Conservation (phyloP, 108 stramenopile species). For the Cyclotella choctawhatcheeana region DNA sequence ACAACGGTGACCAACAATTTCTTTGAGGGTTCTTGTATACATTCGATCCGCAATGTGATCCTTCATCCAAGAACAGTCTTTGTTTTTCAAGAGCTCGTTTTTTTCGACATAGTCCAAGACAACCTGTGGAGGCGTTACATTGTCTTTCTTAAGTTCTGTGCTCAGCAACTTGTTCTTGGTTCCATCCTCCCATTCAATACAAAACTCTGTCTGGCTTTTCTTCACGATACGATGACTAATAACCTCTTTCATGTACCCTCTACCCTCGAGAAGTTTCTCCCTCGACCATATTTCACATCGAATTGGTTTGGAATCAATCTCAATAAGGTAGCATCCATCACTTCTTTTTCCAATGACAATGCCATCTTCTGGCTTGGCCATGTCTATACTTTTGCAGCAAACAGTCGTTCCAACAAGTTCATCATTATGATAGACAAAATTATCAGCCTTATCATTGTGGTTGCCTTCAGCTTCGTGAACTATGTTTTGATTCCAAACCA, state of each 20-base stretch:
- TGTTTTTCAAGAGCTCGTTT: not conserved
- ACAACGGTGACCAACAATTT: not conserved
- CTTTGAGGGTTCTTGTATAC: not conserved
- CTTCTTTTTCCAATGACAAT: not conserved
- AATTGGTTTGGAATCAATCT: not conserved
- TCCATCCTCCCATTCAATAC: not conserved
- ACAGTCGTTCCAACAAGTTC: not conserved
- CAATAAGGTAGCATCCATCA: not conserved
- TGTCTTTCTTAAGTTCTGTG: not conserved
- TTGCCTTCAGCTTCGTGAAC: not conserved
- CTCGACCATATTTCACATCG: not conserved
- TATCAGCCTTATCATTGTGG: not conserved
- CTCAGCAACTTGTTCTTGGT: not conserved
- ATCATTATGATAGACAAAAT: not conserved
- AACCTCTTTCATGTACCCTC: not conserved
- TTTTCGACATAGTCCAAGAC: not conserved
- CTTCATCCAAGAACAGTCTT: not conserved
- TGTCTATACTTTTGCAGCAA: not conserved
- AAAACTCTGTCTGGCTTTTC: not conserved
- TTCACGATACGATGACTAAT: not conserved
- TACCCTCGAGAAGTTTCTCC: not conserved
- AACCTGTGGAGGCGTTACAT: not conserved
- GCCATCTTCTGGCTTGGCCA: not conserved
- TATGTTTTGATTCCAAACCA: constrained; percentile 39
- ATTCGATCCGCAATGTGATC: not conserved